Base-by-base conservation (phyloP, 352 stramenopile species). In the Globisporangium viniferum region DNA sequence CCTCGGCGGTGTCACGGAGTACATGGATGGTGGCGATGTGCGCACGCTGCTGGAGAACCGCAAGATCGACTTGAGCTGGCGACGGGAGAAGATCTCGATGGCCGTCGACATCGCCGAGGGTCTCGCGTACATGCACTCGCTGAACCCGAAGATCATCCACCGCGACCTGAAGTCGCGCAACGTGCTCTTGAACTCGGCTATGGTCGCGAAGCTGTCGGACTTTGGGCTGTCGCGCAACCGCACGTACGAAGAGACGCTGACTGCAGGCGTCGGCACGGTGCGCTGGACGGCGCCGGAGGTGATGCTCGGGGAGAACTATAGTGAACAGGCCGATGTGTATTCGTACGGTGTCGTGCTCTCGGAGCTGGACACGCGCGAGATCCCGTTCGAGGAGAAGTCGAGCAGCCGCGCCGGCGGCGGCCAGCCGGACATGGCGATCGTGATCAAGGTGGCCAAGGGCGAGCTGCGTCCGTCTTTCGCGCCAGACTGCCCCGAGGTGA, bases 221-320 rank as follows among this genome's bases (percentile, higher is more conserved):
- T 96, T 96, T 66, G 87, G 86, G 0, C 73, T 95, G 22, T 92
- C 80, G 62, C 84, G 86, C 24, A 91, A 94, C 71, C 88, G 87
- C 62, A 92, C 84, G 64, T 94, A 94, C 74, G 84, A 95, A 68
- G 84, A 95, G 70, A 96, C 86, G 46, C 65, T 96, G 24, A 95
- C 87, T 3, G 85, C 86, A 8, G 86, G 87, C 44, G 87, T 96
- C 24, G 89, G 88, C 31, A 96, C 88, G 3, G 83, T 94, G 60
- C 87, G 87, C 66, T 96, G 89, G 89, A 95, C 84, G 14, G 89
- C 89, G 22, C 89, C 89, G 15, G 89, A 96, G 63, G 87, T 96
- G 24, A 94, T 96, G 84, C 81, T 94, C 12, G 89, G 88, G 20
- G 87, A 94, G 58, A 93, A 94, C 73, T 95, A 95, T 76, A 89